Percentiles rank a stretch among this genome's conserved stretches.
Conservation (phyloP, 2,329 filamentous ascomycete species). For the Apiospora hydei region DNA sequence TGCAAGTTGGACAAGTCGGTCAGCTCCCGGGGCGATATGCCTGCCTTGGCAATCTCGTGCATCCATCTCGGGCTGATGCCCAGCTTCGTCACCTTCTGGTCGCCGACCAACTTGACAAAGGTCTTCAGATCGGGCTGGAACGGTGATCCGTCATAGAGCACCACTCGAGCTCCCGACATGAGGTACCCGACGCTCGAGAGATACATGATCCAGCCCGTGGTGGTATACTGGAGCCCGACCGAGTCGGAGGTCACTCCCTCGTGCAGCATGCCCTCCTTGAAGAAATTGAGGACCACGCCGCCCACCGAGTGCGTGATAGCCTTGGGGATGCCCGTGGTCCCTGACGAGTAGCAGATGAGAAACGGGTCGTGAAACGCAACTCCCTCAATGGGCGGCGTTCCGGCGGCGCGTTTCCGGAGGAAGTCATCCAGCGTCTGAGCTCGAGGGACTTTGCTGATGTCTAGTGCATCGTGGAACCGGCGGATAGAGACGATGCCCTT, state of each 20-base stretch:
- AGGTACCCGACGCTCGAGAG: slow-evolving; percentile 66
- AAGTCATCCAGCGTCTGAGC: slow-evolving; percentile 56
- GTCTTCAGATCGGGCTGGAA: slow-evolving; percentile 73
- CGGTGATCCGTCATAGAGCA: slow-evolving; percentile 86
- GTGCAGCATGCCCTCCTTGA: slow-evolving; percentile 67
- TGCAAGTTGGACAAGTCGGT: slow-evolving; percentile 68
- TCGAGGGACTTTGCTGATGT: slow-evolving; percentile 61
- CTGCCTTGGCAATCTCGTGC: slow-evolving; percentile 72
- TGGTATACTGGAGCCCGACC: slow-evolving; percentile 64
- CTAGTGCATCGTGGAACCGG: slow-evolving; percentile 67
- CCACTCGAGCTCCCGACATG: slow-evolving; percentile 63
- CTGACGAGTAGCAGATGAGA: slow-evolving; percentile 79
- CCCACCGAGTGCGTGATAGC: slow-evolving; percentile 83
- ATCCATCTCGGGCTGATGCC: slow-evolving; percentile 82
- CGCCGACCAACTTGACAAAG: slow-evolving; percentile 67
- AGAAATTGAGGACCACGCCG: slow-evolving; percentile 61
- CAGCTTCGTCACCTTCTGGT: slow-evolving; percentile 73
- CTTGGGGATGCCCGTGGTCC: slow-evolving; percentile 84
- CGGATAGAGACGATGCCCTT: slow-evolving; percentile 69
- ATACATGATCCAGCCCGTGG: slow-evolving; percentile 92
- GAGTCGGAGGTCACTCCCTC: slow-evolving; percentile 49
- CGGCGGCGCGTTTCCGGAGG: slow-evolving; percentile 43
- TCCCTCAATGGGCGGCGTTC: slow-evolving; percentile 61
- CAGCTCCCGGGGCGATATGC: slow-evolving; percentile 66
- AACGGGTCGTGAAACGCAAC: slow-evolving; percentile 78